phyloP scores from a whole-genome alignment of 805 yeast genomes.

The Kazachstania martiniae region DNA sequence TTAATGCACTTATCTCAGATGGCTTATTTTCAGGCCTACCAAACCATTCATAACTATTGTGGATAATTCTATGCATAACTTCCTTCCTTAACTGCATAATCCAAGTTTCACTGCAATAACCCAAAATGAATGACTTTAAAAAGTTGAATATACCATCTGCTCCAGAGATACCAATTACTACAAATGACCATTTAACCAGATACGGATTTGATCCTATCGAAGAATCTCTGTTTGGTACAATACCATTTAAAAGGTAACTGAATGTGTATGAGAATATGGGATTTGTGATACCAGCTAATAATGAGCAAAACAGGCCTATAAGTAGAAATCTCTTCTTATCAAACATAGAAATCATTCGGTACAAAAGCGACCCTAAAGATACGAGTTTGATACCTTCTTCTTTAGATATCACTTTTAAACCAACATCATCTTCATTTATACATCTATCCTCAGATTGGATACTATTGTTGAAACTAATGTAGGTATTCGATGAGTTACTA shows the following conservation, averaged over 20 bases:
- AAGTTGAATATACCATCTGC: slow-evolving; percentile 52
- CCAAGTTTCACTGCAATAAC: slow-evolving; percentile 60
- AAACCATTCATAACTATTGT: slow-evolving; percentile 47
- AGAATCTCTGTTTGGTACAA: slow-evolving; percentile 37
- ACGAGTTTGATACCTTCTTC: slow-evolving; percentile 9
- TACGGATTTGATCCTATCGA: slow-evolving; percentile 24
- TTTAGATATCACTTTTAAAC: neutral
- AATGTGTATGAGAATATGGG: slow-evolving; percentile 76
- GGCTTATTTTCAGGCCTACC: slow-evolving; percentile 30
- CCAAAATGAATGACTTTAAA: slow-evolving; percentile 38
- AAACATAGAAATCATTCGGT: slow-evolving; percentile 17
- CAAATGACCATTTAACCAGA: slow-evolving; percentile 53
- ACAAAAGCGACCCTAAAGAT: slow-evolving; percentile 22
- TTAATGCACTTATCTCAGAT: slow-evolving; percentile 49
- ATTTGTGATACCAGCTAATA: slow-evolving; percentile 49
- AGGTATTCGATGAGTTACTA: neutral
- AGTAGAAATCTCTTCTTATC: slow-evolving; percentile 22
- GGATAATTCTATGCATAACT: slow-evolving; percentile 39
- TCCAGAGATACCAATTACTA: slow-evolving; percentile 51
- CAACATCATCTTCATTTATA: neutral
- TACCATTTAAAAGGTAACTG: slow-evolving; percentile 55
- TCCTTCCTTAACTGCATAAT: slow-evolving; percentile 39
- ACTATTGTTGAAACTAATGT: neutral
- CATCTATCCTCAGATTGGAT: neutral
- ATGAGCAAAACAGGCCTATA: slow-evolving; percentile 43